Evolutionary conservation across 1,139 yeast species (phyloP).

Genomic region (Schwanniomyces etchellsii): DNA sequence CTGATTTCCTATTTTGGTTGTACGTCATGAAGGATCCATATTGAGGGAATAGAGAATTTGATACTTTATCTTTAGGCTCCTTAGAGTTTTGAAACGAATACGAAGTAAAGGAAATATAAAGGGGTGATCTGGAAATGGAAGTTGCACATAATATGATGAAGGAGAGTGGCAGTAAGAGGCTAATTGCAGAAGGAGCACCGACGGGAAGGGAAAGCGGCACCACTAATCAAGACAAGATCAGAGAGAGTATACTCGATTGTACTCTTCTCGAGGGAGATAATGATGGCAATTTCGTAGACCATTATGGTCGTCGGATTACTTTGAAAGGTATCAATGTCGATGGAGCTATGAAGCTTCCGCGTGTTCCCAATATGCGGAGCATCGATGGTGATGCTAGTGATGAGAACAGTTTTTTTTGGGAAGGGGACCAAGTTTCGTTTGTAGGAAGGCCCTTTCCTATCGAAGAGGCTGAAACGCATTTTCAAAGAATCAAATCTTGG

Average conservation of each 20-base stretch:
- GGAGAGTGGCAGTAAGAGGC: no score
- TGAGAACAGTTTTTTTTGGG: constrained; percentile 46
- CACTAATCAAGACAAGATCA: not conserved
- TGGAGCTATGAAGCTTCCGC: constrained; percentile 70
- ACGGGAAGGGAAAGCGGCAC: not conserved
- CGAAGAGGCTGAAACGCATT: constrained; percentile 65
- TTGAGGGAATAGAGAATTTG: no score
- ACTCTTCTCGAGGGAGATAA: constrained; percentile 27
- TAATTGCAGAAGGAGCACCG: not conserved
- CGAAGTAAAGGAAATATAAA: no score
- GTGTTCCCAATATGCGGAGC: constrained; percentile 49
- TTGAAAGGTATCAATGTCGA: constrained; percentile 84
- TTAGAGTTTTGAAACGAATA: no score
- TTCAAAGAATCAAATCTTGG: constrained; percentile 66
- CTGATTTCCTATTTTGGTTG: no score
- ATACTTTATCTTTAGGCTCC: no score
- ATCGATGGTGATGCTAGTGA: constrained; percentile 43
- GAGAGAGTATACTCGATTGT: constrained; percentile 22
- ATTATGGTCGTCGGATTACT: constrained; percentile 51
- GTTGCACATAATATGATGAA: no score
- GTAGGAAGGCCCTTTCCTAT: constrained; percentile 78
- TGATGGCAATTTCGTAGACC: constrained; percentile 58
- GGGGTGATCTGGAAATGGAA: no score
- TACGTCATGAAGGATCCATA: no score
- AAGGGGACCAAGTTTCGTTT: constrained; percentile 70